phyloP scores from a whole-genome alignment of 768 basidiomycete species.

The Phaeolepiota aurea region DNA sequence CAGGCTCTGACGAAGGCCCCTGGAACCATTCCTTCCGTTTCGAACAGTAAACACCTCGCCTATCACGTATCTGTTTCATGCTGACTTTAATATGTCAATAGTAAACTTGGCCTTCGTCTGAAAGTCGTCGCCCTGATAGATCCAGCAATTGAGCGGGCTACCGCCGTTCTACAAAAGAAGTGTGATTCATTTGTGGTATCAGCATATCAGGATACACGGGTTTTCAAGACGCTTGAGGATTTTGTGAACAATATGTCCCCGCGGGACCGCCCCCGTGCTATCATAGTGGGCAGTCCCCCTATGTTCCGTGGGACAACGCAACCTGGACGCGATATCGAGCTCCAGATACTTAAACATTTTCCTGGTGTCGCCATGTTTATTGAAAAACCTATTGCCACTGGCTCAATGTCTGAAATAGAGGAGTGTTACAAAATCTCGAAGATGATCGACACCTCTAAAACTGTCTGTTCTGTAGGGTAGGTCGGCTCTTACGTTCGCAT shows the following conservation, averaged over 20 bases:
- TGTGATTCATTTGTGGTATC: slow-evolving; percentile 88
- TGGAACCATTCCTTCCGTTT: slow-evolving; percentile 93
- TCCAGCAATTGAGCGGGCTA: slow-evolving; percentile 77
- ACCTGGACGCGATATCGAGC: slow-evolving; percentile 77
- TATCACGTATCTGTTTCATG: slow-evolving; percentile 7
- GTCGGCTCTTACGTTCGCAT: slow-evolving; percentile 12
- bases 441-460: slow-evolving; percentile 56
- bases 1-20: slow-evolving; percentile 82
- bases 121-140: slow-evolving; percentile 95
- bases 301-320: slow-evolving; percentile 80
- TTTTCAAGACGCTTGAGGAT: slow-evolving; percentile 80
- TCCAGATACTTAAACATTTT: slow-evolving; percentile 81
- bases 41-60: slow-evolving; percentile 64
- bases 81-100: slow-evolving; percentile 15
- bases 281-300: slow-evolving; percentile 89
- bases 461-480: slow-evolving; percentile 86
- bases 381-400: slow-evolving; percentile 90
- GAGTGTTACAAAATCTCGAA: slow-evolving; percentile 68
- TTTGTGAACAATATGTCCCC: slow-evolving; percentile 65
- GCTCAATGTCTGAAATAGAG: slow-evolving; percentile 56
- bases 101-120: slow-evolving; percentile 92
- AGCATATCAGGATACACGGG: slow-evolving; percentile 84
- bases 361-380: slow-evolving; percentile 85
- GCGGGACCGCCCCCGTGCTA: slow-evolving; percentile 64
- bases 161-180: slow-evolving; percentile 78